Evolutionary conservation across 2,329 filamentous ascomycete genomes (phyloP).

Genomic region (Pseudogymnoascus sp.): DNA sequence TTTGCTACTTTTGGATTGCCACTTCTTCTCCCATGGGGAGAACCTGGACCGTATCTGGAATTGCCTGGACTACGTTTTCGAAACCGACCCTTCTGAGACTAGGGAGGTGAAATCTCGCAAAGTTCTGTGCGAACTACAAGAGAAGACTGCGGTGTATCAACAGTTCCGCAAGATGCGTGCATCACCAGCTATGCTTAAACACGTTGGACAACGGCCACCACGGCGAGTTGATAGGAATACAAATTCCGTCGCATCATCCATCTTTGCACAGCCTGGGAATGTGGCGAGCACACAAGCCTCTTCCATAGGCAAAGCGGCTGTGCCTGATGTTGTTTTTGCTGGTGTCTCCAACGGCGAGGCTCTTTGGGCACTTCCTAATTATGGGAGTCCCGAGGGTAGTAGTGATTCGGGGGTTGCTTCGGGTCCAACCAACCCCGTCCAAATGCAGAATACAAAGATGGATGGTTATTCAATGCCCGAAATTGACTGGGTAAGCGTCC

Average conservation of each 20-base stretch:
- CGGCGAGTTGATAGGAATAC: slow-evolving; percentile 14
- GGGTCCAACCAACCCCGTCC: slow-evolving; percentile 12
- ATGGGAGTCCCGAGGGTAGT: slow-evolving; percentile 37
- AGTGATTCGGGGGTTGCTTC: slow-evolving; percentile 35
- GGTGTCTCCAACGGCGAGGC: slow-evolving; percentile 42
- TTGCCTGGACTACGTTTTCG: slow-evolving; percentile 66
- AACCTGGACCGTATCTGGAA: slow-evolving; percentile 62
- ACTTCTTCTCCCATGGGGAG: slow-evolving; percentile 38
- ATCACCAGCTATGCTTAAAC: slow-evolving; percentile 32
- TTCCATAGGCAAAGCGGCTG: slow-evolving; percentile 11
- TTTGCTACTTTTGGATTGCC: slow-evolving; percentile 60
- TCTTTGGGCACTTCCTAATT: slow-evolving; percentile 36
- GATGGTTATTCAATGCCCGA: slow-evolving; percentile 39
- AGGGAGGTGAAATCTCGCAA: slow-evolving; percentile 51
- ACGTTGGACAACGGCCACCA: slow-evolving; percentile 20
- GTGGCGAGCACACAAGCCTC: not conserved
- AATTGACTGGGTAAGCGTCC: slow-evolving; percentile 56
- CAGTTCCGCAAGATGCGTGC: slow-evolving; percentile 50
- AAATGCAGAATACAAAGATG: slow-evolving; percentile 11
- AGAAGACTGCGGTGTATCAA: slow-evolving; percentile 53
- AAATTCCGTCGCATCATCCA: not conserved
- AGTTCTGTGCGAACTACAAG: slow-evolving; percentile 55
- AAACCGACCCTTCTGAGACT: slow-evolving; percentile 44
- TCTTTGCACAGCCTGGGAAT: not conserved
- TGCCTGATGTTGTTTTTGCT: slow-evolving; percentile 32